Evolutionary conservation across 805 yeast species (phyloP).

Genomic region (Candida argentea): DNA sequence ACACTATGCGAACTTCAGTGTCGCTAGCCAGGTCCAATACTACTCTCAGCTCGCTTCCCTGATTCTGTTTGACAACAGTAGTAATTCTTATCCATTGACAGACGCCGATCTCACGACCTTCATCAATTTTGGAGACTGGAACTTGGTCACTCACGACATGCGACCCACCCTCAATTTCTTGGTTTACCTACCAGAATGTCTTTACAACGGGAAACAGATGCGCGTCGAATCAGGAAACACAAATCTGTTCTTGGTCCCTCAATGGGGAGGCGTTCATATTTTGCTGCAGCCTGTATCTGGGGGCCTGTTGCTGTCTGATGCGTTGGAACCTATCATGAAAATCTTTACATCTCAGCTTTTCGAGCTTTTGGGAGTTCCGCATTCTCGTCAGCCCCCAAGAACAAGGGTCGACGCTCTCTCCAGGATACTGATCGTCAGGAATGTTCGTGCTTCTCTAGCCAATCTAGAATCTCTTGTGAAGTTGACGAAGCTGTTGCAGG

Average conservation of each 20-base stretch:
- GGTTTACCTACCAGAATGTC: slow-evolving; percentile 48
- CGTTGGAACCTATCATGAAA: slow-evolving; percentile 50
- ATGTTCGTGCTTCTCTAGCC: slow-evolving; percentile 52
- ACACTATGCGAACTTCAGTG: slow-evolving; percentile 56
- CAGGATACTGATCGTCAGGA: slow-evolving; percentile 47
- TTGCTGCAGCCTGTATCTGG: slow-evolving; percentile 22
- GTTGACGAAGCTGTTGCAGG: slow-evolving; percentile 56
- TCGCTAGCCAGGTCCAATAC: slow-evolving; percentile 72
- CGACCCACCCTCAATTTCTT: slow-evolving; percentile 66
- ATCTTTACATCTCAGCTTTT: slow-evolving; percentile 68
- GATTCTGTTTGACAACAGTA: slow-evolving; percentile 13
- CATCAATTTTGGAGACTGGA: slow-evolving; percentile 83
- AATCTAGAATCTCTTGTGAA: slow-evolving; percentile 66
- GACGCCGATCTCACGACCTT: slow-evolving; percentile 52
- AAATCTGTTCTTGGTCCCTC: slow-evolving; percentile 69
- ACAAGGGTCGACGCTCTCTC: slow-evolving; percentile 58
- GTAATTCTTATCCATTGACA: slow-evolving; percentile 22
- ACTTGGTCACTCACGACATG: slow-evolving; percentile 44
- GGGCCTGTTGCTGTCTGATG: slow-evolving; percentile 26
- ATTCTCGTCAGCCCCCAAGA: slow-evolving; percentile 44
- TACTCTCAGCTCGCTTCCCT: slow-evolving; percentile 36
- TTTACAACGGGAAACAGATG: slow-evolving; percentile 36
- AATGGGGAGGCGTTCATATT: slow-evolving; percentile 77
- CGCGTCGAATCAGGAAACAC: slow-evolving; percentile 35
- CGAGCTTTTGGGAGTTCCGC: slow-evolving; percentile 61